phyloP scores from a whole-genome alignment of 257 asterid species.

The Nicotiana knightiana region DNA sequence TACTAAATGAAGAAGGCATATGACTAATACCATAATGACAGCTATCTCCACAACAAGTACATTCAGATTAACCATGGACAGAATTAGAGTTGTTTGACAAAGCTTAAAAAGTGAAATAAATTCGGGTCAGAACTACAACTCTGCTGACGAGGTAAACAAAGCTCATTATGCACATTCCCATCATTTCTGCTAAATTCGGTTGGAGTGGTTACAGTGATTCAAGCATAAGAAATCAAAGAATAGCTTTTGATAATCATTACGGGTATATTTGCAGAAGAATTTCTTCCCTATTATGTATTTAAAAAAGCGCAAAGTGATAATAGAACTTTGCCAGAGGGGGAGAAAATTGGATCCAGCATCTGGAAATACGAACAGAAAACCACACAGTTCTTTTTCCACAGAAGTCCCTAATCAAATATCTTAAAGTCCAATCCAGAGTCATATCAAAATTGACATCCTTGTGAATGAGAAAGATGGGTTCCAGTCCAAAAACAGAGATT shows the following conservation, averaged over 20 bases:
- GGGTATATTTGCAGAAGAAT: neutral
- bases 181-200: neutral
- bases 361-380: neutral
- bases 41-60: neutral
- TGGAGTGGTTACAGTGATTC: neutral
- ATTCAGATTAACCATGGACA: neutral
- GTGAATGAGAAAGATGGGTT: neutral
- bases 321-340: neutral
- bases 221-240: neutral
- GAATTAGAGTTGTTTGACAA: neutral
- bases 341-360: neutral
- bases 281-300: neutral
- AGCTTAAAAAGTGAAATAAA: neutral
- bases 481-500: neutral
- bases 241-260: neutral
- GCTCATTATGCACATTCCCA: neutral
- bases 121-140: neutral
- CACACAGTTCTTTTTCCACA: neutral
- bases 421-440: neutral
- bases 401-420: neutral
- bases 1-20: neutral
- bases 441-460: neutral
- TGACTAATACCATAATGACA: neutral
- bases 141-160: neutral
- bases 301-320: neutral